Conservation (phyloP, 2,329 filamentous ascomycete species). For the Xylariales sp. region DNA sequence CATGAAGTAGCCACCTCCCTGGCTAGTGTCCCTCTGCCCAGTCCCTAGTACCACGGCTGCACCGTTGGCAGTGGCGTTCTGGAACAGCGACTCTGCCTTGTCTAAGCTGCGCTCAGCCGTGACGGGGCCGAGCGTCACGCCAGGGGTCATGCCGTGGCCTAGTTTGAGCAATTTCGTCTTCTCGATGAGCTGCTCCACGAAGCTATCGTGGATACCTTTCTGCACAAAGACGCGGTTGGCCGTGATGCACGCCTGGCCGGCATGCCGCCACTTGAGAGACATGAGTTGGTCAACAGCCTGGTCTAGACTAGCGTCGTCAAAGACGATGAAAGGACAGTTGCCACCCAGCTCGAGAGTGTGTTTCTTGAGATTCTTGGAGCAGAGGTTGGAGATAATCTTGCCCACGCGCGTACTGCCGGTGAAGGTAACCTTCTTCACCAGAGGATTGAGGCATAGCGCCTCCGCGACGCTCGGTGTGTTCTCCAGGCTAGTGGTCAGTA, state of each 20-base stretch:
- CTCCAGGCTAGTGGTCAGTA: constrained; percentile 62
- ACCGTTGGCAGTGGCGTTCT: constrained; percentile 1
- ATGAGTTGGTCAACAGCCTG: constrained; percentile 31
- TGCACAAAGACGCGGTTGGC: constrained; percentile 14
- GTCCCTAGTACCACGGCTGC: not conserved
- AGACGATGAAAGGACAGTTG: constrained; percentile 51
- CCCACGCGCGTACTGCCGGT: constrained; percentile 70
- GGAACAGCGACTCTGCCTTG: not conserved
- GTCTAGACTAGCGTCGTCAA: constrained; percentile 52
- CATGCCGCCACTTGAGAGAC: constrained; percentile 26
- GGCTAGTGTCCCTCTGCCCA: not conserved
- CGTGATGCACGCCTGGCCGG: constrained; percentile 13
- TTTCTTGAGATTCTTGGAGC: constrained; percentile 51
- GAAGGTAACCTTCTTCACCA: constrained; percentile 74
- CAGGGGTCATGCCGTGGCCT: constrained; percentile 14
- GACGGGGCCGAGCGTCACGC: constrained; percentile 3
- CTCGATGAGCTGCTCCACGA: constrained; percentile 16
- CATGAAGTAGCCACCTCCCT: constrained; percentile 10
- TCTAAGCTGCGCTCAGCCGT: constrained; percentile 4
- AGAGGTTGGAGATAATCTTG: constrained; percentile 63
- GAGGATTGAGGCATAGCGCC: constrained; percentile 62
- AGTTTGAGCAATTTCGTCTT: constrained; percentile 9
- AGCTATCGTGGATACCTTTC: constrained; percentile 13
- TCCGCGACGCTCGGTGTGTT: constrained; percentile 46
- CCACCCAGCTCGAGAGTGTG: constrained; percentile 52